Percentiles rank a stretch among this genome's conserved stretches.
Conservation (phyloP, 768 basidiomycete species). For the Tremella mesenterica region DNA sequence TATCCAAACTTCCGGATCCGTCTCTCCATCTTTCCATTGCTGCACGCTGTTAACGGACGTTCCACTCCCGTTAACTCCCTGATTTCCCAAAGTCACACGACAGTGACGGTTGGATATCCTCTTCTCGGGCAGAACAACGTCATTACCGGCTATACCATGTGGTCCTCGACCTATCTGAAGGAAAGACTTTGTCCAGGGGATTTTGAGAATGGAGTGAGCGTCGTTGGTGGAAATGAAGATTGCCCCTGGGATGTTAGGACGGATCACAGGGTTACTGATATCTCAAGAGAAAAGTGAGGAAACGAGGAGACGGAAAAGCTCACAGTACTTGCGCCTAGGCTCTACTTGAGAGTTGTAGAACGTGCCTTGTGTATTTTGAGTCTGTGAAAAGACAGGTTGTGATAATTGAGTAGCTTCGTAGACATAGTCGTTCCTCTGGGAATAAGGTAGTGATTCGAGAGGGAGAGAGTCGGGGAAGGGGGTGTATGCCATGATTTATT, state of each 20-base stretch:
- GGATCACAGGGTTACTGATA: too few relatives aligned
- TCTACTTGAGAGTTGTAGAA: constrained; percentile 35
- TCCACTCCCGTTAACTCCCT: constrained; percentile 17
- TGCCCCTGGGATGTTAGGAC: constrained; percentile 35
- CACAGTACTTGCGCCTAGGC: constrained; percentile 43
- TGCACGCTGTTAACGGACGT: constrained; percentile 11
- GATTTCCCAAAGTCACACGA: constrained; percentile 32
- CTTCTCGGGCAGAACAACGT: constrained; percentile 34
- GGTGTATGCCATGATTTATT: too few relatives aligned
- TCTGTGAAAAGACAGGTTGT: constrained; percentile 32
- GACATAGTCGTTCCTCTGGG: constrained; percentile 15
- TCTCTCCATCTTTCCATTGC: constrained; percentile 32
- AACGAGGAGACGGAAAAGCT: constrained; percentile 8
- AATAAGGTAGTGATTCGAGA: neutral
- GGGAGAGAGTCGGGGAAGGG: neutral
- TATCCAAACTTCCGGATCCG: constrained; percentile 39
- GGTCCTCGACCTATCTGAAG: constrained; percentile 40
- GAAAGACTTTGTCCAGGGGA: constrained; percentile 30
- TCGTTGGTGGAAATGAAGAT: constrained; percentile 38
- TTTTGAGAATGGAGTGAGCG: constrained; percentile 32
- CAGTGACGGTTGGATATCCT: constrained; percentile 40
- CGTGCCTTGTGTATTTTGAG: constrained; percentile 30
- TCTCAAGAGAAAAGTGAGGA: too few relatives aligned
- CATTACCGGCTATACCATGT: constrained; percentile 23
- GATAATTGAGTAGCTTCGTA: constrained; percentile 37